Percentiles rank a stretch among this genome's conserved stretches.
phyloP scores from a whole-genome alignment of 495 filamentous ascomycete genomes.

The Penicillium paxilli region DNA sequence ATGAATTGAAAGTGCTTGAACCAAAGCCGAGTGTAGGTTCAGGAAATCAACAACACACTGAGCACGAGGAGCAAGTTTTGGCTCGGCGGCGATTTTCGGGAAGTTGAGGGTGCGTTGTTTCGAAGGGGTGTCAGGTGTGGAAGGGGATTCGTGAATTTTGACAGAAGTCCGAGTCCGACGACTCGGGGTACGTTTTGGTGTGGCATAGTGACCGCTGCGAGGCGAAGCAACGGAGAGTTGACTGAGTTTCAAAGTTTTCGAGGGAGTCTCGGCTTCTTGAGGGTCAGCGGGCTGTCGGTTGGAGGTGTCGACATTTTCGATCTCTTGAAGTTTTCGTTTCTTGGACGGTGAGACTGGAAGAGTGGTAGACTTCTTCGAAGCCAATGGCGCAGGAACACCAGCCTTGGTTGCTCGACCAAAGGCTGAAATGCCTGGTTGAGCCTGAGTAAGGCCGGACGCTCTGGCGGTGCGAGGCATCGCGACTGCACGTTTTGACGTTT shows the following conservation, averaged over 20 bases:
- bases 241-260: conserved; percentile 42
- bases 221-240: conserved; percentile 40
- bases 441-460: conserved; percentile 31
- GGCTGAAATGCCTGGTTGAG: conserved; percentile 37
- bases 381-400: conserved; percentile 24
- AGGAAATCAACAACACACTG: conserved; percentile 36
- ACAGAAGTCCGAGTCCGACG: conserved; percentile 15
- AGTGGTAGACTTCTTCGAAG: conserved; percentile 21
- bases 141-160: conserved; percentile 9
- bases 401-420: conserved; percentile 48
- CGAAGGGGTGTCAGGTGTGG: conserved; percentile 28
- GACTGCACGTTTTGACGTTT: conserved; percentile 28
- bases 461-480: conserved; percentile 41
- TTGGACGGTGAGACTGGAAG: conserved; percentile 46
- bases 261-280: conserved; percentile 34
- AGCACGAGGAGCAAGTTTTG: conserved; percentile 24
- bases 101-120: conserved; percentile 34
- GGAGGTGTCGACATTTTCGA: conserved; percentile 34
- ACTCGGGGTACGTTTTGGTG: conserved; percentile 24
- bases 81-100: conserved; percentile 12
- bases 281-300: conserved; percentile 11
- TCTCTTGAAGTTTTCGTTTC: conserved; percentile 46
- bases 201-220: conserved; percentile 37
- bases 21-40: conserved; percentile 37
- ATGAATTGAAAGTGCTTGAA: conserved; percentile 42